phyloP scores from a whole-genome alignment of 352 stramenopile genomes.

The Phytophthora pistaciae region DNA sequence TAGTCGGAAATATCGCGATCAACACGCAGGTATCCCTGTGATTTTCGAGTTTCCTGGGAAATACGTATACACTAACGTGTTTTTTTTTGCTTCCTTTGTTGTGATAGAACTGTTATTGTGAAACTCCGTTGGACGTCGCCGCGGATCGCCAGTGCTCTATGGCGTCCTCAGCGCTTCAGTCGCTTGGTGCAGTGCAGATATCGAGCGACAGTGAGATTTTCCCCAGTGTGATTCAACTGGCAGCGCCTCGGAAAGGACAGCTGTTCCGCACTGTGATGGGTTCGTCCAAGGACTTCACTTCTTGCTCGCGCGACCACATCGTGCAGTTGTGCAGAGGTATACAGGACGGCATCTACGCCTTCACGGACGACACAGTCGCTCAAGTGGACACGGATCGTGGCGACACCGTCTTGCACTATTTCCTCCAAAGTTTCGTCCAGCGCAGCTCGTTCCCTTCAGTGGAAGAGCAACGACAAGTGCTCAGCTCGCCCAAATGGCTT shows the following conservation, averaged over 20 bases:
- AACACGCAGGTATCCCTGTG: conserved; percentile 42
- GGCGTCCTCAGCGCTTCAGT: conserved; percentile 40
- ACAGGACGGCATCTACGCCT: conserved; percentile 44
- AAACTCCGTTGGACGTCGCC: conserved; percentile 50
- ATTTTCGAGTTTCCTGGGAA: background rate
- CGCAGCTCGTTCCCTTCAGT: conserved; percentile 42
- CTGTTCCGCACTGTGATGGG: conserved; percentile 35
- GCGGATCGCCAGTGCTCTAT: conserved; percentile 38
- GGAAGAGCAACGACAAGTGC: conserved; percentile 34
- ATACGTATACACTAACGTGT: background rate
- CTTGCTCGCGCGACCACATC: conserved; percentile 45
- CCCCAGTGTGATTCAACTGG: conserved; percentile 33
- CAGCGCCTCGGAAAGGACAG: conserved; percentile 26
- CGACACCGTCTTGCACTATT: conserved; percentile 62
- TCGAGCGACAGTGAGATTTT: conserved; percentile 46
- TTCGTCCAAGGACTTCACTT: conserved; percentile 38
- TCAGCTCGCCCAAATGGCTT: conserved; percentile 49
- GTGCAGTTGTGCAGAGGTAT: conserved; percentile 49
- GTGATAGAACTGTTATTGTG: conserved; percentile 52
- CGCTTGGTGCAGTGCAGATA: conserved; percentile 42
- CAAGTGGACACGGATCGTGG: conserved; percentile 49
- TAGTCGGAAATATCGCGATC: conserved; percentile 48
- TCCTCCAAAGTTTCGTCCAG: conserved; percentile 51
- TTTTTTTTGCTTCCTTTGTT: background rate
- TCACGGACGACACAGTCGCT: conserved; percentile 46